Conservation (phyloP, 345 rosid species). For the Cardamine chenopodiifolia region DNA sequence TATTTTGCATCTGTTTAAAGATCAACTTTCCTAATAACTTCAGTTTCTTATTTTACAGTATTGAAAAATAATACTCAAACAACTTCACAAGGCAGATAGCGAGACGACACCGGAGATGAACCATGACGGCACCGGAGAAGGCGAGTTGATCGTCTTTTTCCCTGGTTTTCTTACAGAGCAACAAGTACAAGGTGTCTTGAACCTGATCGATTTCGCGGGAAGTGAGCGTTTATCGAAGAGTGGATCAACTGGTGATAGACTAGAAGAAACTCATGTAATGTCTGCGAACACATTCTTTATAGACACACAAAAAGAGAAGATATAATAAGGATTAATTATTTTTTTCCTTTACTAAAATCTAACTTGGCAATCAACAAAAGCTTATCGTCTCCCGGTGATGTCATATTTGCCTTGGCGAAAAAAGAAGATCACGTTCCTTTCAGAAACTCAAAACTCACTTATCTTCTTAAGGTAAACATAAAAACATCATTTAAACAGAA, state of each 20-base stretch:
- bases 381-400: slow-evolving; percentile 84
- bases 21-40: no score
- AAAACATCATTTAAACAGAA: slow-evolving; percentile 4
- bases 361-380: slow-evolving; percentile 89
- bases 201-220: slow-evolving; percentile 98
- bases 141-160: no score
- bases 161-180: slow-evolving; percentile 54
- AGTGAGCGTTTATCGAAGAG: slow-evolving; percentile 97
- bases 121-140: no score
- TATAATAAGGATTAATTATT: slow-evolving; percentile 4
- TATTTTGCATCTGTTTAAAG: no score
- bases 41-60: no score
- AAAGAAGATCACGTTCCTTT: slow-evolving; percentile 97
- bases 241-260: slow-evolving; percentile 92
- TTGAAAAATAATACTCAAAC: no score
- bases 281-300: slow-evolving; percentile 16
- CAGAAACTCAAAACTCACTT: slow-evolving; percentile 95
- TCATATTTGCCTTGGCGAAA: slow-evolving; percentile 87
- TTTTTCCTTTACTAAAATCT: background rate
- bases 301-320: background rate
- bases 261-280: slow-evolving; percentile 91
- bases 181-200: slow-evolving; percentile 90
- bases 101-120: no score
- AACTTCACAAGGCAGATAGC: no score
- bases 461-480: slow-evolving; percentile 85